These are phyloP conservation scores for Trichoderma hamatum DNA, from an alignment of 2,329 filamentous ascomycete species.

Conservation along the genomic window DNA sequence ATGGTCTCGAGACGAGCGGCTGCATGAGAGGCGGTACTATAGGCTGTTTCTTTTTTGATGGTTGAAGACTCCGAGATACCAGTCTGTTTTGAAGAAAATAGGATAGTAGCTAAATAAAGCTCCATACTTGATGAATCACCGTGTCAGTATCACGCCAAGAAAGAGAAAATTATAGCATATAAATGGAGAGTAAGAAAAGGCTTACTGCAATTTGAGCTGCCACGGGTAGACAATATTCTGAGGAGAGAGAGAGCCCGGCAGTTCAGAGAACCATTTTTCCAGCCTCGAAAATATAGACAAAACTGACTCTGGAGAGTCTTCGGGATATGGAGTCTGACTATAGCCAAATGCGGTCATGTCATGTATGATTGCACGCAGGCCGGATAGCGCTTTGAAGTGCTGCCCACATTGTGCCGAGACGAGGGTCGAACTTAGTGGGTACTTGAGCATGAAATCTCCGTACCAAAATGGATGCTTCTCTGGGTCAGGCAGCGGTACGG, in stretches of 20 bases:
- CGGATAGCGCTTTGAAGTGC: slow-evolving; percentile 35
- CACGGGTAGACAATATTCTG: slow-evolving; percentile 35
- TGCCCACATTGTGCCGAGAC: slow-evolving; percentile 34
- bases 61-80: neutral
- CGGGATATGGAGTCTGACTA: neutral
- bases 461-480: slow-evolving; percentile 34
- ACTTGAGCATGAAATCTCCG: slow-evolving; percentile 39
- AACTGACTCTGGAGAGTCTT: slow-evolving; percentile 26
- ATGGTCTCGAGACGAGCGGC: slow-evolving; percentile 39
- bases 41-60: slow-evolving; percentile 5
- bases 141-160: neutral
- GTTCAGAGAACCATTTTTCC: slow-evolving; percentile 32
- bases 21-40: slow-evolving; percentile 28
- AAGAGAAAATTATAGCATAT: too few species aligned
- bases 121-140: slow-evolving; percentile 3
- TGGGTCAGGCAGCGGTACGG: slow-evolving; percentile 34
- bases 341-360: slow-evolving; percentile 30
- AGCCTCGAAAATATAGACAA: slow-evolving; percentile 28
- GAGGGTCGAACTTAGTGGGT: slow-evolving; percentile 33
- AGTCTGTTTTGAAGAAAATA: slow-evolving; percentile 7
- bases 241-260: slow-evolving; percentile 33
- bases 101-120: slow-evolving; percentile 13
- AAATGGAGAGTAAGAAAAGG: neutral
- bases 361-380: slow-evolving; percentile 38
- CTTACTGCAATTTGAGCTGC: slow-evolving; percentile 40